Conservation (phyloP, 1,284 basidiomycete species). For the Tilletia setariae region DNA sequence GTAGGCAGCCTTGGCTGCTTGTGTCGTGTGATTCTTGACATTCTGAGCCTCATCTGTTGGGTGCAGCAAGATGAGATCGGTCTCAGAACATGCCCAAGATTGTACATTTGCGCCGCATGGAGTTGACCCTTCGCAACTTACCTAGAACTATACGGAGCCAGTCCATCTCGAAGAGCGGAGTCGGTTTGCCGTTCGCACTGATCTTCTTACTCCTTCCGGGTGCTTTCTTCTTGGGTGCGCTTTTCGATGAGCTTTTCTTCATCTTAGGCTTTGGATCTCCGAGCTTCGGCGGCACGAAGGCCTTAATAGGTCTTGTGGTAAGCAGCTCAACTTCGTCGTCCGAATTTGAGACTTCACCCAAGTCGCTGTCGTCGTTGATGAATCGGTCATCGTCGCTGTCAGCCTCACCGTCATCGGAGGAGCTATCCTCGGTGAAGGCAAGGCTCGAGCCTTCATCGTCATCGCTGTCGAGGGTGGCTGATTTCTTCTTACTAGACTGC, state of each 20-base stretch:
- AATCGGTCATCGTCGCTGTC: constrained; percentile 13
- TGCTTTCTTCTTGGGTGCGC: background rate
- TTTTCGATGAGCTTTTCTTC: background rate
- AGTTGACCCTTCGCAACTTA: too few relatives aligned
- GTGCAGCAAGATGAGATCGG: too few relatives aligned
- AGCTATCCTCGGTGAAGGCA: background rate
- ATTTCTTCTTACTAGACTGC: constrained; percentile 48
- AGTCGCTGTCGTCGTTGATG: background rate
- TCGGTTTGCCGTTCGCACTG: constrained; percentile 29
- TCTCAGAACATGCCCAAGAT: too few relatives aligned
- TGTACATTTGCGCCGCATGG: too few relatives aligned
- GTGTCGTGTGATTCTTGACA: constrained; percentile 88
- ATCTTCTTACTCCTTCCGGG: background rate
- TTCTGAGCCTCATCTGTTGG: constrained; percentile 88
- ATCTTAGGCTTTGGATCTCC: background rate
- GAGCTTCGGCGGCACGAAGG: background rate
- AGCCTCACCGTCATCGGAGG: background rate
- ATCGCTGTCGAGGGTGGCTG: background rate
- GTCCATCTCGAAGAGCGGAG: constrained; percentile 71
- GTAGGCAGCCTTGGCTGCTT: constrained; percentile 73
- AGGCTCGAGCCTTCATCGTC: background rate
- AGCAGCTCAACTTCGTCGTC: background rate
- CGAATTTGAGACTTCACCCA: background rate
- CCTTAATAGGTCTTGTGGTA: background rate
- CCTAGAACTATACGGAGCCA: constrained; percentile 85